A percentile compares a stretch with the other conserved stretches of the same genome.
Evolutionary conservation across 2,329 filamentous ascomycete genomes (phyloP).

Genomic region (Fonsecaea nubica): DNA sequence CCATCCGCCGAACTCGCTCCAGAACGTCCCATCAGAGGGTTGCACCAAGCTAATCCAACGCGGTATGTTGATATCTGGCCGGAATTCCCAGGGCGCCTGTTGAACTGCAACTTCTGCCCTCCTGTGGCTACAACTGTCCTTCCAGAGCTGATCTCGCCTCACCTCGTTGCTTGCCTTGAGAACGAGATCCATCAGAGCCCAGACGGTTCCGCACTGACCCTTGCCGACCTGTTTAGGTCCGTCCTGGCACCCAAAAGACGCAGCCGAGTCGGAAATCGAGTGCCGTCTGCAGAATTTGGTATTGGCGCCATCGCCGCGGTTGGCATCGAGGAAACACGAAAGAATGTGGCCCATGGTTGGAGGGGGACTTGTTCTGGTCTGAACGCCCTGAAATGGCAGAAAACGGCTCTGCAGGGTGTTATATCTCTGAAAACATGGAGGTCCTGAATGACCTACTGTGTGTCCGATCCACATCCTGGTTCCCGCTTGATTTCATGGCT

Average conservation of each 20-base stretch:
- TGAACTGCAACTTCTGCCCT: slow-evolving; percentile 1
- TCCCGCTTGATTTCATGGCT: background rate
- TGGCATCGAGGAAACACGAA: background rate
- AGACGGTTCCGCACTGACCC: slow-evolving; percentile 6
- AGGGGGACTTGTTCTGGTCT: background rate
- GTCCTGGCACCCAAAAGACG: background rate
- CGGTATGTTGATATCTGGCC: background rate
- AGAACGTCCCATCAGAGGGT: background rate
- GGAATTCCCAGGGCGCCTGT: slow-evolving; percentile 2
- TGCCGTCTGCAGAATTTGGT: background rate
- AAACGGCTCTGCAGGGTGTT: background rate
- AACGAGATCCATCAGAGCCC: background rate
- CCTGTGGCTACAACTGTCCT: slow-evolving; percentile 1
- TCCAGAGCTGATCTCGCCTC: slow-evolving; percentile 6
- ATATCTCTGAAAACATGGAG: background rate
- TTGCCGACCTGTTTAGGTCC: slow-evolving; percentile 14
- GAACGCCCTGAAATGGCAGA: background rate
- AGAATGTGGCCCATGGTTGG: background rate
- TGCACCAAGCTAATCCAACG: background rate
- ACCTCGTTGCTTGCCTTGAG: background rate
- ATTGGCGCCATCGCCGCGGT: background rate
- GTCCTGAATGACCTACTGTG: background rate
- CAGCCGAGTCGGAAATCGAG: background rate
- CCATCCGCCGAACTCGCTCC: background rate
- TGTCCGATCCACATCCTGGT: background rate